Evolutionary conservation across 1,284 basidiomycete genomes (phyloP), one percentile per base, ranked within the genome.

Genomic region (Rhodotorula sp.): DNA sequence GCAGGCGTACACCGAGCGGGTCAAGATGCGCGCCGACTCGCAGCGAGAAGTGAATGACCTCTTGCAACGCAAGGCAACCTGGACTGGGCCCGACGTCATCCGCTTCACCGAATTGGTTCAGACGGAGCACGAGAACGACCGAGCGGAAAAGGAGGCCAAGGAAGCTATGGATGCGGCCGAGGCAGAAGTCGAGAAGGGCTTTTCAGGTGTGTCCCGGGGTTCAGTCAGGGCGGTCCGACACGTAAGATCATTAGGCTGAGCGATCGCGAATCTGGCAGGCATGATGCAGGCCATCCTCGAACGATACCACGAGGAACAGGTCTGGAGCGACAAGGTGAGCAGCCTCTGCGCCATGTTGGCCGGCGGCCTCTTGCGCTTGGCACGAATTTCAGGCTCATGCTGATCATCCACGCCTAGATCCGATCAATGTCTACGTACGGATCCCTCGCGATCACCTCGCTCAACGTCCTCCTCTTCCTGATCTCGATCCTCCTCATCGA

Each of bases 221-320:
- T n/a, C 5, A 8, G 47, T 5, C 15, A 3, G 23, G 7, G 12
- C 16, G 2, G 12, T 43, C 1, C 49, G 0, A 0, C 23, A 3
- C 6, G 14, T 1, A 16, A 28, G 16, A 3, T 28, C 28, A 3
- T 28, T 2, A 28, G 28, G 14, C 54, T 55, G 54, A 49, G 59
- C 38, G n/a, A 57, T 23, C 26, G 2, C 18, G 10, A 3, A 1
- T 55, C 50, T 2, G 1, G 21, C 48, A 76, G 88, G 88, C 78
- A 85, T 97, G 70, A 91, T 94, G 88, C 88, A 88, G 69, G 84
- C 87, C 5, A 97, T 97, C 77, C 85, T 97, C 68, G 87, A 81
- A 62, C 79, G 93, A 45, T 97, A 97, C 80, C 94, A 97, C 82
- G 94, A 97, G 81, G 94, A 97, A 80, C 94, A 97, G 81, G 88